Evolutionary conservation across 2,329 filamentous ascomycete genomes (phyloP).

Genomic region (Diatrype stigma): DNA sequence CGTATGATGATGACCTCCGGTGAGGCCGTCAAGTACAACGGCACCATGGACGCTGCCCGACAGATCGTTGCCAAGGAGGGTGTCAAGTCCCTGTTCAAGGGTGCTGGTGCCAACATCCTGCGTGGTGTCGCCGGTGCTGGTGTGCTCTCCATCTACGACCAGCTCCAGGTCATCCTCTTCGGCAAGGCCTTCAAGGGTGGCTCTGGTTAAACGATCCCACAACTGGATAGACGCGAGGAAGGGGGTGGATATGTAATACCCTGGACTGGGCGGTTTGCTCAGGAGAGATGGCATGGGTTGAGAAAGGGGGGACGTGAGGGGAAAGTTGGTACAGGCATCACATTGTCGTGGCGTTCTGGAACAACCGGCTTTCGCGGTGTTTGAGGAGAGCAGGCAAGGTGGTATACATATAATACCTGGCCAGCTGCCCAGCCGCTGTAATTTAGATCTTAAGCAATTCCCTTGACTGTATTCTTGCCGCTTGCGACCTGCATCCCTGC

Average conservation of each 20-base stretch:
- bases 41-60: conserved; percentile 87
- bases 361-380: conserved; percentile 32
- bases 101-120: conserved; percentile 99
- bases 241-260: conserved; percentile 33
- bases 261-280: conserved; percentile 23
- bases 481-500: conserved; percentile 32
- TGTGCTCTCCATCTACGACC: conserved; percentile 99
- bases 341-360: conserved; percentile 34
- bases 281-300: conserved; percentile 31
- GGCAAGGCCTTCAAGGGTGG: conserved; percentile 95
- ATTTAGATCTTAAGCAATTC: conserved; percentile 60
- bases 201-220: conserved; percentile 43
- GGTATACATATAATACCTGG: conserved; percentile 43
- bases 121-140: conserved; percentile 99
- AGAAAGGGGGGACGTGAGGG: conserved; percentile 40
- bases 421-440: conserved; percentile 52
- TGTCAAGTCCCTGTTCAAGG: conserved; percentile 99
- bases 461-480: conserved; percentile 37
- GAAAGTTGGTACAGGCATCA: conserved; percentile 33
- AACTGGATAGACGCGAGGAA: conserved; percentile 39
- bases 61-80: conserved; percentile 98
- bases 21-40: conserved; percentile 99
- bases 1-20: conserved; percentile 99
- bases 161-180: conserved; percentile 98
- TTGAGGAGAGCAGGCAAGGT: conserved; percentile 23